Percentiles rank a stretch among this genome's conserved stretches.
These are phyloP conservation scores for Talaromyces amestolkiae DNA, from an alignment of 2,329 filamentous ascomycete species.

Conservation along the genomic window DNA sequence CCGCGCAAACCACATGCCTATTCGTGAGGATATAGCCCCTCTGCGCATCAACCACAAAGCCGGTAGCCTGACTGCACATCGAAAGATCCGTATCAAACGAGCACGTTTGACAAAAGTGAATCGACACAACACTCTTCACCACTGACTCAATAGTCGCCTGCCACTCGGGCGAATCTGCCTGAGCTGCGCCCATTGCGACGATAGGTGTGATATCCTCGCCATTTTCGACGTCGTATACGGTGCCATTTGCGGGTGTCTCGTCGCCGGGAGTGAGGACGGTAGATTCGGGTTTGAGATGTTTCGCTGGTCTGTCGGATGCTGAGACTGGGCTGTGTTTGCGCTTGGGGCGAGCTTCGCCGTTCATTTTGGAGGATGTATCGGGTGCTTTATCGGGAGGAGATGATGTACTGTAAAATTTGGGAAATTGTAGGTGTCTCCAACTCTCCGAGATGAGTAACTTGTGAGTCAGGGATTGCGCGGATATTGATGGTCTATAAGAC, in stretches of 20 bases:
- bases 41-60: slow-evolving; percentile 95
- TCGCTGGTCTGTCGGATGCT: slow-evolving; percentile 52
- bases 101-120: slow-evolving; percentile 96
- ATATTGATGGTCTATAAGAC: slow-evolving; percentile 4
- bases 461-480: slow-evolving; percentile 5
- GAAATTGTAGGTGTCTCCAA: slow-evolving; percentile 12
- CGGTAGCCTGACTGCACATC: slow-evolving; percentile 90
- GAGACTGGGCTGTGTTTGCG: slow-evolving; percentile 56
- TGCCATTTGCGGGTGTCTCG: slow-evolving; percentile 43
- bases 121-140: slow-evolving; percentile 94
- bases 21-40: slow-evolving; percentile 86
- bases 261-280: slow-evolving; percentile 42
- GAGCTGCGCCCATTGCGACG: slow-evolving; percentile 48
- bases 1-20: slow-evolving; percentile 88
- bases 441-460: not conserved
- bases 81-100: slow-evolving; percentile 97
- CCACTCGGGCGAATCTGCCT: slow-evolving; percentile 77
- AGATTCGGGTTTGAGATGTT: slow-evolving; percentile 53
- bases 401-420: slow-evolving; percentile 15
- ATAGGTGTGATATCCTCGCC: slow-evolving; percentile 47
- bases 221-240: slow-evolving; percentile 45
- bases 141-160: slow-evolving; percentile 93
- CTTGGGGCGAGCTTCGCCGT: slow-evolving; percentile 51
- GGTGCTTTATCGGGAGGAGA: slow-evolving; percentile 18
- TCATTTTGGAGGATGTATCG: slow-evolving; percentile 43